These are phyloP conservation scores for Casaregolazyma lundiana DNA, from an alignment of 1,139 yeast genomes.

Conservation along the genomic window DNA sequence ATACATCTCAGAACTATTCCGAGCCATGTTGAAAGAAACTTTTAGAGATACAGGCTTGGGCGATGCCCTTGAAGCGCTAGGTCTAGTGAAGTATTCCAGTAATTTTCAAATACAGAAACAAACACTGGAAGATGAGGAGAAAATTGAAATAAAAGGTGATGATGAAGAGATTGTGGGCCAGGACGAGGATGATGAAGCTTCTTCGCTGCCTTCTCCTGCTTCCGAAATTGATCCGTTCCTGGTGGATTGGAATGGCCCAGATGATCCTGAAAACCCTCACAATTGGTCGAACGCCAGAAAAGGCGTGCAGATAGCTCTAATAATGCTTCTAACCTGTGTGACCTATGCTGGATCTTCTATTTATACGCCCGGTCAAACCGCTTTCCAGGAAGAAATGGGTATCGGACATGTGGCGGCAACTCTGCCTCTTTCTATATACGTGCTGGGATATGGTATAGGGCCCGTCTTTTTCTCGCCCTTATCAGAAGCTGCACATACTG, in stretches of 20 bases:
- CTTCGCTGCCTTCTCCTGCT: not conserved
- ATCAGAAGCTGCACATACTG: slow-evolving; percentile 46
- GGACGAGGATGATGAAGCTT: not conserved
- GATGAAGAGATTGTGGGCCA: not conserved
- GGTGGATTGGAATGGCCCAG: slow-evolving; percentile 44
- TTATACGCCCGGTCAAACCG: slow-evolving; percentile 50
- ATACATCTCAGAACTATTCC: not conserved
- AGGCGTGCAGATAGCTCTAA: slow-evolving; percentile 36
- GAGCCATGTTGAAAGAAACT: slow-evolving; percentile 6
- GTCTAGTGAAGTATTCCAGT: slow-evolving; percentile 14
- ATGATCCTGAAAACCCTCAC: slow-evolving; percentile 53
- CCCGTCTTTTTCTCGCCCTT: slow-evolving; percentile 52
- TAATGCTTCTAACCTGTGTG: slow-evolving; percentile 44
- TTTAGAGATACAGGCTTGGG: slow-evolving; percentile 18
- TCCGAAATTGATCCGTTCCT: slow-evolving; percentile 18
- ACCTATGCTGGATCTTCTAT: slow-evolving; percentile 59
- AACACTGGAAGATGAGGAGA: not conserved
- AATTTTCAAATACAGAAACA: slow-evolving; percentile 15
- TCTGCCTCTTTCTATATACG: slow-evolving; percentile 50
- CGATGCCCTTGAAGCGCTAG: slow-evolving; percentile 18
- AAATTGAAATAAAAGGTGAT: not conserved
- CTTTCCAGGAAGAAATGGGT: slow-evolving; percentile 41
- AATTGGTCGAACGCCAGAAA: slow-evolving; percentile 48
- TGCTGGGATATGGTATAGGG: slow-evolving; percentile 52
- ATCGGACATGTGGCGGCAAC: slow-evolving; percentile 42